phyloP scores from a whole-genome alignment of 2,329 filamentous ascomycete genomes.

The Penicillium sp. region DNA sequence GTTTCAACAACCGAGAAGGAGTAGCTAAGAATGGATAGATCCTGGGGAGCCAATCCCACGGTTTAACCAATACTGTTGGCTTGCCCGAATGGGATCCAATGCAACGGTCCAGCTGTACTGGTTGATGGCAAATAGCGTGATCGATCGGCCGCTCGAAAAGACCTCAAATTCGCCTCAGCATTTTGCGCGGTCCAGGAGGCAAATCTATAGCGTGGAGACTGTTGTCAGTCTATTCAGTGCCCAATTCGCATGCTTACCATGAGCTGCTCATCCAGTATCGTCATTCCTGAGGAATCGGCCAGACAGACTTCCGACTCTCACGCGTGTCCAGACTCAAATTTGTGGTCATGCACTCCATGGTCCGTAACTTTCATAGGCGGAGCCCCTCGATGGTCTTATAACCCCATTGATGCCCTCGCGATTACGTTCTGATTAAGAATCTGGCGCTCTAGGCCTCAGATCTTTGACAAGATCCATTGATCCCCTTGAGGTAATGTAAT shows the following conservation, averaged over 20 bases:
- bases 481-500: background rate
- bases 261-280: conserved; percentile 5
- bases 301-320: conserved; percentile 9
- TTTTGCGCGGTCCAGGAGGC: conserved; percentile 8
- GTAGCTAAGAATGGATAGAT: conserved; percentile 9
- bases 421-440: conserved; percentile 2
- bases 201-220: conserved; percentile 3
- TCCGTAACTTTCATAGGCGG: conserved; percentile 7
- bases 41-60: conserved; percentile 9
- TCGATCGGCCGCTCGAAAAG: conserved; percentile 14
- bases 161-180: conserved; percentile 18
- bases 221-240: conserved; percentile 10
- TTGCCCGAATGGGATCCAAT: conserved; percentile 9
- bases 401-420: conserved; percentile 7
- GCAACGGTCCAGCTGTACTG: conserved; percentile 8
- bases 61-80: conserved; percentile 11
- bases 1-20: conserved; percentile 20
- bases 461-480: background rate
- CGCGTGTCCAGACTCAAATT: conserved; percentile 11
- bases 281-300: conserved; percentile 13
- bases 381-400: conserved; percentile 12
- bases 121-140: conserved; percentile 20
- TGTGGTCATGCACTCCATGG: conserved; percentile 8
- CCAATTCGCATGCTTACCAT: conserved; percentile 12
- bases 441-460: conserved; percentile 3